These are phyloP conservation scores for Porogramme epimiltina DNA, from an alignment of 1,284 basidiomycete genomes.

Conservation along the genomic window DNA sequence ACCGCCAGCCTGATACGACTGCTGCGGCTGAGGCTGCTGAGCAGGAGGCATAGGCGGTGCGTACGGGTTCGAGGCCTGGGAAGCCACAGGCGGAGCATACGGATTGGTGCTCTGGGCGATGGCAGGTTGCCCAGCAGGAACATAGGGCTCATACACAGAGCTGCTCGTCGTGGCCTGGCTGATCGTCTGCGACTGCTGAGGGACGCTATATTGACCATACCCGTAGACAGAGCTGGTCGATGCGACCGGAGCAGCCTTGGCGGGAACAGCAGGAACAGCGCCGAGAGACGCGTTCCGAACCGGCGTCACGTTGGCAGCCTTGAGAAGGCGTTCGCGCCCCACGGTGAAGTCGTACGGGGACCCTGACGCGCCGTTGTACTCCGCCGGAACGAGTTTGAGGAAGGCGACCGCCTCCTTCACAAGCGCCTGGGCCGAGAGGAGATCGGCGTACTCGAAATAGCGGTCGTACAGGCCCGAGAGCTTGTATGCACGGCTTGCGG, in stretches of 20 bases:
- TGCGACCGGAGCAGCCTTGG: slow-evolving; percentile 14
- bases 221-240: slow-evolving; percentile 22
- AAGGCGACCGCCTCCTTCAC: slow-evolving; percentile 83
- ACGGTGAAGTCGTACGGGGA: slow-evolving; percentile 56
- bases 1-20: slow-evolving; percentile 28
- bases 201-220: slow-evolving; percentile 27
- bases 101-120: neutral
- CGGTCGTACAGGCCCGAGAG: slow-evolving; percentile 87
- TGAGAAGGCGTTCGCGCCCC: slow-evolving; percentile 63
- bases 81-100: slow-evolving; percentile 7
- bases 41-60: slow-evolving; percentile 39
- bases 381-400: slow-evolving; percentile 78
- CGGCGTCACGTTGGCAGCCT: slow-evolving; percentile 44
- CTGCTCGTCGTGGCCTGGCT: slow-evolving; percentile 18
- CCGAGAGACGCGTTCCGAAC: slow-evolving; percentile 30
- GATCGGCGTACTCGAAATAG: slow-evolving; percentile 94
- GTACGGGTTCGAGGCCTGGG: slow-evolving; percentile 21
- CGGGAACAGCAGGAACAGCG: slow-evolving; percentile 22
- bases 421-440: slow-evolving; percentile 89
- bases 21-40: slow-evolving; percentile 15
- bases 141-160: slow-evolving; percentile 28
- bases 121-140: slow-evolving; percentile 8
- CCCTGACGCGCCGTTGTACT: slow-evolving; percentile 70
- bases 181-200: slow-evolving; percentile 21
- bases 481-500: slow-evolving; percentile 75